Evolutionary conservation across 2,329 filamentous ascomycete species (phyloP), one percentile per base, ranked within the genome.

Genomic region (Epichloe scottii): DNA sequence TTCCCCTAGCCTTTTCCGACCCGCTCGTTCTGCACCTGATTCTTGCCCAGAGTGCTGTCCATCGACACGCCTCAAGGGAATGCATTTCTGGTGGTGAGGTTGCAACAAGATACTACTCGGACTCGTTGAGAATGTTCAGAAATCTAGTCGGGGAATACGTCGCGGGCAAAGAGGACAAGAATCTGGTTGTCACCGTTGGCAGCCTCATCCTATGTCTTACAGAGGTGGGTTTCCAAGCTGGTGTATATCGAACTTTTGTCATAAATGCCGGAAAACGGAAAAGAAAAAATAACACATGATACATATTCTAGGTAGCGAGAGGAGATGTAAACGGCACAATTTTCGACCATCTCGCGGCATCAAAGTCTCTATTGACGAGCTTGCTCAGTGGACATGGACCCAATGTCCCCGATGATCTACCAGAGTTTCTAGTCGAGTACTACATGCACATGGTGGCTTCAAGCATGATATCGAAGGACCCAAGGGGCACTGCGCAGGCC

Each of bases 351-450:
- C 55, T 74, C 2, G 64, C 66, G 2, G 70, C 70, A 0, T 72
- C 72, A 17, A 69, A 69, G 48, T 67, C 68, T 2, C 57, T 74
- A 11, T 54, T 74, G 10, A 62, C 63, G 8, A 64, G 63, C 2
- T 55, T 73, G 2, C 60, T 73, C 4, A 60, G 58, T 0, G 57
- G 66, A 4, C 62, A 60, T 4, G 60, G 66, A 40, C 54, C 59
- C 0, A 60, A 66, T 3, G 55, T 67, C 3, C 63, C 64, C 2
- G 62, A 64, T 12, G 64, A 70, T 10, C 54, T 75, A 3, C 65
- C 67, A 30, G 66, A 71, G 30, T 74, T 74, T 47, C 65, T 75
- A 3, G 65, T 73, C 44, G 72, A 75, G 57, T 74, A 74, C 39
- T 74, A 73, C 53, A 67, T 71, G 53, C 72, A 75, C 58, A 73